Conservation (phyloP, 106 monocot genomes). For the Ottelia alismoides region DNA sequence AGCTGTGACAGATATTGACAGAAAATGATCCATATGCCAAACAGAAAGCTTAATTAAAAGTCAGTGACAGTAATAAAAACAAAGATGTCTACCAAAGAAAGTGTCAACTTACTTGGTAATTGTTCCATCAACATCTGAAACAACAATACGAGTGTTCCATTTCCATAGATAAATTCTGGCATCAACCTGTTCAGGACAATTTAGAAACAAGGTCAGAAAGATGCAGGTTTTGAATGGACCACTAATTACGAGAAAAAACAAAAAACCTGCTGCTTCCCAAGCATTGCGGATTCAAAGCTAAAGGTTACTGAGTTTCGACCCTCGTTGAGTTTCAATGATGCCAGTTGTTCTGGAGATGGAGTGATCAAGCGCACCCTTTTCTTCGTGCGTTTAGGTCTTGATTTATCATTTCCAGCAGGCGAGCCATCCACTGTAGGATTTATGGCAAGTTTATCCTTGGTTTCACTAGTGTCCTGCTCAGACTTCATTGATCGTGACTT, state of each 20-base stretch:
- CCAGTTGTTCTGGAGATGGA: constrained; percentile 63
- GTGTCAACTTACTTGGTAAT: constrained; percentile 50
- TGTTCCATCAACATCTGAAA: constrained; percentile 88
- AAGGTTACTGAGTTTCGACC: constrained; percentile 57
- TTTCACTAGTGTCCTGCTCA: constrained; percentile 4
- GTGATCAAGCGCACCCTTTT: constrained; percentile 39
- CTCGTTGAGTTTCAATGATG: constrained; percentile 62
- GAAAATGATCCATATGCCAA: no score
- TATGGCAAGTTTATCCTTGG: background rate
- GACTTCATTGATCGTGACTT: constrained; percentile 31
- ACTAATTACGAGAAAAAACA: background rate
- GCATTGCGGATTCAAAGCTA: constrained; percentile 61
- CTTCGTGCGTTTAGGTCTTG: constrained; percentile 17
- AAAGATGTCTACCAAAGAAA: no score
- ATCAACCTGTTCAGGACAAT: no score
- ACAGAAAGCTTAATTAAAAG: no score
- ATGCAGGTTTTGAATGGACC: background rate
- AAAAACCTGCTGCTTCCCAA: constrained; percentile 58
- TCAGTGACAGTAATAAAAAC: no score
- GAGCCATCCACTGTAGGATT: constrained; percentile 5
- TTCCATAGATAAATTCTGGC: constrained; percentile 72
- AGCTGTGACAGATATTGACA: no score
- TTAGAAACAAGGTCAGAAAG: no score
- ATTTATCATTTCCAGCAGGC: no score
- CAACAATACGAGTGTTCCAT: constrained; percentile 66